Evolutionary conservation across 768 basidiomycete genomes (phyloP).

Genomic region (Tylopilus rubrobrunneus): DNA sequence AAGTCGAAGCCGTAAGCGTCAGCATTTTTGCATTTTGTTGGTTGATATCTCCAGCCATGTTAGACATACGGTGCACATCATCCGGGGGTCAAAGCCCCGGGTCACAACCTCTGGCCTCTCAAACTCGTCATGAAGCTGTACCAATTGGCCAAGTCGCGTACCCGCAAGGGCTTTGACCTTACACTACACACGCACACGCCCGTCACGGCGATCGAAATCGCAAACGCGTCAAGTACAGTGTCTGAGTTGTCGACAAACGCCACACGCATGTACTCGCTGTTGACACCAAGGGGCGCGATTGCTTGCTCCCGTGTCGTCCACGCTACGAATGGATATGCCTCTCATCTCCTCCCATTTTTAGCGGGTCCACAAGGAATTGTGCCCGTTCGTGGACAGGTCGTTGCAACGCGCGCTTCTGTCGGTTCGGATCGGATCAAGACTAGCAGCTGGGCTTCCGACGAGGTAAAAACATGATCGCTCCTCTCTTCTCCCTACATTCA

Average conservation of each 20-base stretch:
- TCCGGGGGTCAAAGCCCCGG: conserved; percentile 49
- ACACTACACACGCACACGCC: conserved; percentile 71
- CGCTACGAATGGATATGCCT: conserved; percentile 83
- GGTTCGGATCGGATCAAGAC: conserved; percentile 38
- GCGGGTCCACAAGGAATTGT: conserved; percentile 51
- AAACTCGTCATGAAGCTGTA: conserved; percentile 75
- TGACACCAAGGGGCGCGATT: conserved; percentile 65
- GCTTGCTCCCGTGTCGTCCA: conserved; percentile 67
- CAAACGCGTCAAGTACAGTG: not conserved
- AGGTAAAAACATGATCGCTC: conserved; percentile 9
- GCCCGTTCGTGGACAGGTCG: conserved; percentile 70
- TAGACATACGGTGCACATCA: conserved; percentile 38
- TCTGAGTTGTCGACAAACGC: not conserved
- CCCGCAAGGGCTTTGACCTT: conserved; percentile 37
- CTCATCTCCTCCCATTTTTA: conserved; percentile 71
- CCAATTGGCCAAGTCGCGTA: conserved; percentile 34
- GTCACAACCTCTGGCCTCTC: conserved; percentile 72
- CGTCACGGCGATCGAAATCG: conserved; percentile 42
- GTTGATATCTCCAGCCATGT: not conserved
- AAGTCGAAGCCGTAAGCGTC: conserved; percentile 48
- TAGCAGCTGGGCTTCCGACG: conserved; percentile 45
- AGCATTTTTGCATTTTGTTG: conserved; percentile 1
- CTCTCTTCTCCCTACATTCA: not conserved
- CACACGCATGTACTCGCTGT: conserved; percentile 10
- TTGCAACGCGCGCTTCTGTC: conserved; percentile 43